Evolutionary conservation across 441 rosid genomes (phyloP).

Genomic region (Populus hybrid): DNA sequence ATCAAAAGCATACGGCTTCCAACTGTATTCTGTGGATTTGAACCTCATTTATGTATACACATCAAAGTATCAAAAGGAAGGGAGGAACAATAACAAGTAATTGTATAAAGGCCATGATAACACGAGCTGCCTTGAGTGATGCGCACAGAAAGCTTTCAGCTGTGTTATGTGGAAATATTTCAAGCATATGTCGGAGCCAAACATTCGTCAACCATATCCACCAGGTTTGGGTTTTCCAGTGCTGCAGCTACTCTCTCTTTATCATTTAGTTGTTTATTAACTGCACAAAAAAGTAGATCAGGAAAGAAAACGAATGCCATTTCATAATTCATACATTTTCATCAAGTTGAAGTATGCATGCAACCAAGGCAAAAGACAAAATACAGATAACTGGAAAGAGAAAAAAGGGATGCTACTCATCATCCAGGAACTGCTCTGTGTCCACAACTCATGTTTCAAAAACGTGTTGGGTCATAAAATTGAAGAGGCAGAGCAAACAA

Average conservation of each 20-base stretch:
- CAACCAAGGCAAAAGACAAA: not conserved
- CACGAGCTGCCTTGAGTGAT: not conserved
- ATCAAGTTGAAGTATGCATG: not conserved
- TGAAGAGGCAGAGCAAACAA: not conserved
- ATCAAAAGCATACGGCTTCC: not conserved
- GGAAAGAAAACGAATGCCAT: not conserved
- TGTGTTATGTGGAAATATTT: conserved; percentile 7
- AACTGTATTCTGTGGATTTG: not conserved
- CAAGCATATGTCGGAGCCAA: conserved; percentile 61
- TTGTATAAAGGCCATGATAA: not conserved
- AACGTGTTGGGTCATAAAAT: not conserved
- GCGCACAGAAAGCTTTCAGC: not conserved
- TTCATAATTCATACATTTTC: not conserved
- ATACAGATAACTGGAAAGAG: not conserved
- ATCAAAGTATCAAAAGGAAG: not conserved
- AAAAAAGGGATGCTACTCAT: not conserved
- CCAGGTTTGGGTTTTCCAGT: conserved; percentile 81
- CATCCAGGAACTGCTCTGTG: not conserved
- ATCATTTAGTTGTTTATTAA: conserved; percentile 86
- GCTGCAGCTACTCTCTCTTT: conserved; percentile 95
- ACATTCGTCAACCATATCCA: conserved; percentile 88
- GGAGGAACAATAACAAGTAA: not conserved
- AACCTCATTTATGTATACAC: not conserved
- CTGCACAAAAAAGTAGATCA: conserved; percentile 35
- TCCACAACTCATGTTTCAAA: not conserved